Evolutionary conservation across 441 rosid species (phyloP), one percentile per base, ranked within the genome.

Genomic region (Gossypium davidsonii): DNA sequence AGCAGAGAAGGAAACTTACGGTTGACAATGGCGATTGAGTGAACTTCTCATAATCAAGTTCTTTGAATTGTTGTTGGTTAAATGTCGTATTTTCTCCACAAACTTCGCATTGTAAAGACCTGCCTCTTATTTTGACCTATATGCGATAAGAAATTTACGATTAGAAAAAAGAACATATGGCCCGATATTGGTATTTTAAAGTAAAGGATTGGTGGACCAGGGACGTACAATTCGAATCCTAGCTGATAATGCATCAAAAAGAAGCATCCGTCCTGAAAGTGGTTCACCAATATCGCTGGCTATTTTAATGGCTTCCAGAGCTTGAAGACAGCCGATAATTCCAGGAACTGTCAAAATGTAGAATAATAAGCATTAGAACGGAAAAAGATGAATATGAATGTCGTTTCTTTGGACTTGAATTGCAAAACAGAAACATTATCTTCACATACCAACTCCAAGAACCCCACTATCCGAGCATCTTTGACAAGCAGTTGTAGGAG

Each of bases 391-490:
- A 6, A 14, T 11, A 70, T 21, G 23, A 55, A 8, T 2, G 42
- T 51, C 9, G 14, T 69, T 60, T 57, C 56, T 59, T 17, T n/a
- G 65, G 12, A 51, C 11, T 2, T 17, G 9, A 14, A 37, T 8
- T 48, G 17, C 55, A 68, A 26, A 68, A 10, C 0, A 0, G 17
- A 6, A 21, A 51, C 2, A 9, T 58, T 60, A 59, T 44, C 59
- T 70, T 65, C 17, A 79, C 85, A 64, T 87, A 95, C 98, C 98
- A 61, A 95, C 96, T 83, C 99, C 99, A 46, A 92, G 86, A 74
- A 95, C 99, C 51, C 99, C 99, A 78, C 93, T 92, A 77, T 95
- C 99, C 1, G 99, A 82, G 76, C 99, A 95, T 83, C 99, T 83
- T 75, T 92, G 99, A 83, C 99, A 95, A 3, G 99, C 96, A 65